Evolutionary conservation across 306 rosid genomes (phyloP), one percentile per base, ranked within the genome.

Genomic region (Malus sylvestris): DNA sequence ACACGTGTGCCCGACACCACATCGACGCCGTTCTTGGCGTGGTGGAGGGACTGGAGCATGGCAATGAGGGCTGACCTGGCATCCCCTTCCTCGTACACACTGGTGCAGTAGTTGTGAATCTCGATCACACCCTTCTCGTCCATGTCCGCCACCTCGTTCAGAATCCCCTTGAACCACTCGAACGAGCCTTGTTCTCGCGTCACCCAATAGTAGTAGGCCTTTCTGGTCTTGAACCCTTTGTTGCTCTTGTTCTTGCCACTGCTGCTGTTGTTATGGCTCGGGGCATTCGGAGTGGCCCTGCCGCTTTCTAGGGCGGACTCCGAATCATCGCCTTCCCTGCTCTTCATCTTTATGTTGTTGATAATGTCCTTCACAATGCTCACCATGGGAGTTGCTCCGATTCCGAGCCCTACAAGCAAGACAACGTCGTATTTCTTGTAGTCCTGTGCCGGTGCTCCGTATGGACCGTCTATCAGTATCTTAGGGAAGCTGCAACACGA

Each of bases 391-490:
- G 89, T 88, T 35, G 91, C 91, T 58, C 91, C 91, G 4, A 88
- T 88, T 14, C 91, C 91, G 6, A 88, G 87, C 23, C 91, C 91
- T 1, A 88, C 87, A 9, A 88, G 83, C 70, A 88, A 55, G 3
- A 88, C 91, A 46, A 85, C 91, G 44, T 85, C 91, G 76, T 88
- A 88, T 45, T 85, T 85, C 79, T 83, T 85, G 85, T 85, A 88
- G 84, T 88, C 89, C 77, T 88, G 91, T 49, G 91, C 89, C 3
- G 91, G 91, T 4, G 91, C 91, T 25, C 89, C 91, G 14, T 83
- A 88, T 67, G 91, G 85, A 33, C 91, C 91, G 83, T 88, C 89
- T 11, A 88, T 88, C 73, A 81, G 52, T 15, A 88, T 85, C 75
- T 79, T 88, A 0, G 91, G 91, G 25, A 85, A 83, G 73, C 87